These are phyloP conservation scores for Flaveria trinervia DNA, from an alignment of 129 eudicot species.

Conservation along the genomic window DNA sequence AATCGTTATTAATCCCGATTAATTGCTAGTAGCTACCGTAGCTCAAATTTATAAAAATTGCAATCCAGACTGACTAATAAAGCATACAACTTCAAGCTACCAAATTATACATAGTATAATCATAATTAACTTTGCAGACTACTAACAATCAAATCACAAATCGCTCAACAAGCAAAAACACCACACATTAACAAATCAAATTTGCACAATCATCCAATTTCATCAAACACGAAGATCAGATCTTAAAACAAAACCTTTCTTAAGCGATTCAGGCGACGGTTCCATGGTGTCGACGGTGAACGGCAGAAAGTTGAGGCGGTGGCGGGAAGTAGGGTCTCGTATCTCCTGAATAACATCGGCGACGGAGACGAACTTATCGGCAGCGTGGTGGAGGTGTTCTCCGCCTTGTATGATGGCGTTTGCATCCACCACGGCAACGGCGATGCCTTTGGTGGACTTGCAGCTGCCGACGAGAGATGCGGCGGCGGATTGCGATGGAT, in stretches of 20 bases:
- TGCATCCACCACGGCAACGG: constrained; percentile 89
- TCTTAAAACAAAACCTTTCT: constrained; percentile 53
- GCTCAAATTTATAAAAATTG: too few species aligned
- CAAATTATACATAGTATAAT: background rate
- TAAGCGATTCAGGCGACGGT: constrained; percentile 78
- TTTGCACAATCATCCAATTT: background rate
- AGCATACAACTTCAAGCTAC: background rate
- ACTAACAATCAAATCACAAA: background rate
- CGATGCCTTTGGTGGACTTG: constrained; percentile 70
- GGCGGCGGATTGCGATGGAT: constrained; percentile 25
- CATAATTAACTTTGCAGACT: background rate
- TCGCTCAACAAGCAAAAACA: background rate
- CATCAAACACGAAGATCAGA: background rate
- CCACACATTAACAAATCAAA: constrained; percentile 1
- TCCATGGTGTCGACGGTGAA: constrained; percentile 64
- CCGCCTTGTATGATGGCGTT: constrained; percentile 93
- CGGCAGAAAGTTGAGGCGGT: constrained; percentile 68
- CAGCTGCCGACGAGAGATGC: constrained; percentile 55
- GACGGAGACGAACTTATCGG: constrained; percentile 81
- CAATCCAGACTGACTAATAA: background rate
- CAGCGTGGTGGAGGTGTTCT: constrained; percentile 48
- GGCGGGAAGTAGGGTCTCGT: constrained; percentile 84
- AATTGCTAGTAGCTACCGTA: too few species aligned
- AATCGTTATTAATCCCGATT: too few species aligned
- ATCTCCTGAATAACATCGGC: constrained; percentile 66